Evolutionary conservation across 2,329 filamentous ascomycete genomes (phyloP).

Genomic region (Bisporella sp.): DNA sequence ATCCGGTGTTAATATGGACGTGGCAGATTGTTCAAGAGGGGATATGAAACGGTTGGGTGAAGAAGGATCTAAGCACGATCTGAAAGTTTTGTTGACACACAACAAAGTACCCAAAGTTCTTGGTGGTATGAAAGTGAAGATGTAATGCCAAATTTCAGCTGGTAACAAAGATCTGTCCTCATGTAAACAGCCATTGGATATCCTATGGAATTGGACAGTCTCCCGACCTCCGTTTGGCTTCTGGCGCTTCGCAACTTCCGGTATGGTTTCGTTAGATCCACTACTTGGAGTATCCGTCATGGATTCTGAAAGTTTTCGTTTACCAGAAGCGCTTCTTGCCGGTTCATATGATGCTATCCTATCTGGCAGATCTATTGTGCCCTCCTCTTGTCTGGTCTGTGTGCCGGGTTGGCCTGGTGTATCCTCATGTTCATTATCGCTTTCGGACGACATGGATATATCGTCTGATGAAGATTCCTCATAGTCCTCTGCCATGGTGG

Average conservation of each 20-base stretch:
- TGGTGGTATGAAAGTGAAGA: slow-evolving; percentile 62
- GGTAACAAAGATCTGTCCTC: slow-evolving; percentile 36
- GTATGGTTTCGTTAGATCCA: neutral
- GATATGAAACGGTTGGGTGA: slow-evolving; percentile 28
- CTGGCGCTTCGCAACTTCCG: slow-evolving; percentile 21
- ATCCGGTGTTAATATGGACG: slow-evolving; percentile 46
- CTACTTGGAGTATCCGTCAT: slow-evolving; percentile 9
- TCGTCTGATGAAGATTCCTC: too few species aligned
- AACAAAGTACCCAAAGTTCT: slow-evolving; percentile 57
- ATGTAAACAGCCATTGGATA: slow-evolving; percentile 12
- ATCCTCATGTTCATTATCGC: too few species aligned
- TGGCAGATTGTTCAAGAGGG: slow-evolving; percentile 26
- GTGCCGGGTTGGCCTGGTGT: too few species aligned
- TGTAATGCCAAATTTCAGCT: slow-evolving; percentile 60
- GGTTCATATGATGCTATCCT: slow-evolving; percentile 6
- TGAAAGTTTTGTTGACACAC: slow-evolving; percentile 61
- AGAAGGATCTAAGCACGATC: slow-evolving; percentile 47
- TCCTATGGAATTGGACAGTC: slow-evolving; percentile 10
- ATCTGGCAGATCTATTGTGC: slow-evolving; percentile 19
- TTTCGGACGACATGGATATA: too few species aligned
- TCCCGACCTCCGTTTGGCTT: slow-evolving; percentile 14
- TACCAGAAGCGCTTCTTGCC: slow-evolving; percentile 15
- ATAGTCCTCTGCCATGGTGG: too few species aligned
- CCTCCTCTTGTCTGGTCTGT: neutral
- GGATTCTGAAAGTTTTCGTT: slow-evolving; percentile 19